Base-by-base conservation (phyloP, 148 eudicot genomes). In the Salicornia ramosissima region DNA sequence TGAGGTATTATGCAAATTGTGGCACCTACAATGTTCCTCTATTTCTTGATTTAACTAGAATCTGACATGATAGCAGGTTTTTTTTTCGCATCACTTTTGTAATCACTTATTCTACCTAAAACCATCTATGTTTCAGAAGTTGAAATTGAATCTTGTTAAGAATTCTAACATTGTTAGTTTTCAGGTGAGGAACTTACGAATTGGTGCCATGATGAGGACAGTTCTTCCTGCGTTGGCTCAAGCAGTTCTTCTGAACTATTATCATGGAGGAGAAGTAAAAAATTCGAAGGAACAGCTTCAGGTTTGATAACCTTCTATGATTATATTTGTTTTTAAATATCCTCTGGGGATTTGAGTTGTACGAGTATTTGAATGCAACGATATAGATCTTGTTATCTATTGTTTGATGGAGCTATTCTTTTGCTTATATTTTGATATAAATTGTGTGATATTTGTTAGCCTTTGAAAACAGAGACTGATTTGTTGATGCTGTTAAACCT, bases 131-230 rank as follows among this genome's bases (percentile, higher is more conserved):
- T 50, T 47, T 19, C 61, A 19, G 61, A 15, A 19, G 50, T 22
- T 46, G 74, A 13, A 45, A 36, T 1, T 43, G 58, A 72, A 13
- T 62, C 56, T 54, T 49, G 64, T 59, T 14, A 31, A 55, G 50
- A 28, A 57, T 49, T 25, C 49, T 28, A 26, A 62, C 19, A 45
- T 62, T 68, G 15, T 33, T 64, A 33, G 46, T 31, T 29, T 72
- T 22, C 68, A 95, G 99, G 97, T 91, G 42, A 86, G 96, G 80
- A 95, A 91, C 83, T 77, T 95, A 64, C 84, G 99, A 40, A 95
- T 95, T 82, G 99, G 99, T 68, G 99, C 99, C 62, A 95, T 91
- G 97, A 86, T 91, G 96, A 87, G 83, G 82, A 91, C 97, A 71
- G 78, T 95, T 74, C 79, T 95, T 59, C 99, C 99, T 28, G 96